phyloP scores from a whole-genome alignment of 495 filamentous ascomycete species.

The Podospora fimiseda region DNA sequence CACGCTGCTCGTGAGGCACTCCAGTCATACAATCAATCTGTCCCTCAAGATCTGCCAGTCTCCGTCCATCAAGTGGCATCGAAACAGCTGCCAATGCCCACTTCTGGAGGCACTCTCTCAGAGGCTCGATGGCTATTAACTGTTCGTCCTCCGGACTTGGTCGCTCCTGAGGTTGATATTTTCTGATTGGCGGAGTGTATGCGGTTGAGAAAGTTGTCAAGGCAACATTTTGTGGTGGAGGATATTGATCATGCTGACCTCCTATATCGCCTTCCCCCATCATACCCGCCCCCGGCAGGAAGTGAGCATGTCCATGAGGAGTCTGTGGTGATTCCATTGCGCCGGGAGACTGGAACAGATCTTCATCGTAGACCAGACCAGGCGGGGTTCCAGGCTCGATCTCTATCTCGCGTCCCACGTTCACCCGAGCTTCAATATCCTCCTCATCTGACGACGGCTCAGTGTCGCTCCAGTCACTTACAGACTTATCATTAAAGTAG shows the following conservation, averaged over 20 bases:
- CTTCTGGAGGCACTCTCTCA: slow-evolving; percentile 29
- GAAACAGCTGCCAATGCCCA: slow-evolving; percentile 36
- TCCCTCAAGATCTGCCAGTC: slow-evolving; percentile 38
- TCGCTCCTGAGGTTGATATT: too few relatives aligned
- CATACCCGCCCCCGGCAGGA: too few relatives aligned
- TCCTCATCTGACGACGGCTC: slow-evolving; percentile 36
- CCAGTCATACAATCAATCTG: slow-evolving; percentile 36
- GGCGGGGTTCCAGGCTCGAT: not conserved
- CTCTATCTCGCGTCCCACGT: not conserved
- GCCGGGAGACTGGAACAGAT: too few relatives aligned
- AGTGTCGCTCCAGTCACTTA: slow-evolving; percentile 48
- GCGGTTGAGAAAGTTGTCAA: too few relatives aligned
- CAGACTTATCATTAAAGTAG: slow-evolving; percentile 80
- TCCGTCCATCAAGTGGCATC: slow-evolving; percentile 36
- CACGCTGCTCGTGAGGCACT: slow-evolving; percentile 21
- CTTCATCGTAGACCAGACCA: not conserved
- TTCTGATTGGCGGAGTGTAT: too few relatives aligned
- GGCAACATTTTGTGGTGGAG: too few relatives aligned
- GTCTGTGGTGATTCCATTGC: too few relatives aligned
- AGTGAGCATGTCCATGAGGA: too few relatives aligned
- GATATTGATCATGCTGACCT: too few relatives aligned
- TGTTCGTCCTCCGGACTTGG: slow-evolving; percentile 18
- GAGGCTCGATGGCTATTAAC: slow-evolving; percentile 30
- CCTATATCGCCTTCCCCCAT: too few relatives aligned
- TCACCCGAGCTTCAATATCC: not conserved